Evolutionary conservation across 768 basidiomycete genomes (phyloP).

Genomic region (Pisolithus marmoratus): DNA sequence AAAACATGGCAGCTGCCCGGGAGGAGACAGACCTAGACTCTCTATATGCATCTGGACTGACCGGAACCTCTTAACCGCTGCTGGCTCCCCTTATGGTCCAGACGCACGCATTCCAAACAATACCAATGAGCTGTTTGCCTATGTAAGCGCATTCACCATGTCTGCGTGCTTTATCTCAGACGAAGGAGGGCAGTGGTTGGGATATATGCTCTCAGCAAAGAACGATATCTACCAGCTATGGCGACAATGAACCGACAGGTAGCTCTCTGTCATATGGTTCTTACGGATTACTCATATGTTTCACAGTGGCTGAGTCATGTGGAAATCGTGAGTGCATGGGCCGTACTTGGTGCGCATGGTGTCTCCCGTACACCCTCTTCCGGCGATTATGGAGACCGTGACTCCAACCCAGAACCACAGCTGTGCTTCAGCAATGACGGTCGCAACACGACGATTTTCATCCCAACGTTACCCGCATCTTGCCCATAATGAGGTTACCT

Average conservation of each 20-base stretch:
- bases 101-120: slow-evolving; percentile 36
- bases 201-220: slow-evolving; percentile 43
- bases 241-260: slow-evolving; percentile 69
- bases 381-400: slow-evolving; percentile 64
- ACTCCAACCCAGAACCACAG: slow-evolving; percentile 47
- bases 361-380: slow-evolving; percentile 59
- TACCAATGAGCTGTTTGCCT: slow-evolving; percentile 44
- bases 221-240: slow-evolving; percentile 68
- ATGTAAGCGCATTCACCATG: slow-evolving; percentile 24
- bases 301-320: slow-evolving; percentile 47
- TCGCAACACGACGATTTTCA: slow-evolving; percentile 46
- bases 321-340: slow-evolving; percentile 55
- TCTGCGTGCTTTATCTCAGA: background rate
- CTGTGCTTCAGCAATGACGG: slow-evolving; percentile 57
- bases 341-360: slow-evolving; percentile 62
- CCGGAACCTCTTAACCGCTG: slow-evolving; percentile 58
- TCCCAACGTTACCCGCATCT: slow-evolving; percentile 55
- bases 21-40: slow-evolving; percentile 62
- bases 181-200: slow-evolving; percentile 46
- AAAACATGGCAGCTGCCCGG: slow-evolving; percentile 46
- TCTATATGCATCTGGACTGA: slow-evolving; percentile 61
- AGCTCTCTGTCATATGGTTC: background rate
- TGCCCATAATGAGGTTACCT: slow-evolving; percentile 44
- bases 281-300: background rate
- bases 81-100: slow-evolving; percentile 51